Base-by-base conservation (phyloP, 768 basidiomycete genomes). In the Megacollybia marginata region DNA sequence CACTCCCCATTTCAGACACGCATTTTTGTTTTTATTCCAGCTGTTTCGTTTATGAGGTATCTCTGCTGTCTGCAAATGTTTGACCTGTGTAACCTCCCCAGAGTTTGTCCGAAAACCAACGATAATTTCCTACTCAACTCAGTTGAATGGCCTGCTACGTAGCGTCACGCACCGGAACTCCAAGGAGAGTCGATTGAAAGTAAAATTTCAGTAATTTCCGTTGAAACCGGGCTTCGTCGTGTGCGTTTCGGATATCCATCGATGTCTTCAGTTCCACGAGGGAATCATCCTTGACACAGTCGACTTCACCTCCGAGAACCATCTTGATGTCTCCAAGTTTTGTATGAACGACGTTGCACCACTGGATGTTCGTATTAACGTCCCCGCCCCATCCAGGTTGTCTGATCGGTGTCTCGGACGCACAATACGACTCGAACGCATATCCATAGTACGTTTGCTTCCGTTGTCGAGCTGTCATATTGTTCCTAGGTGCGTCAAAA, bases 141-240 rank as follows among this genome's bases (percentile, higher is more conserved):
- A 49, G n/a, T 43, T 9, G 23, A 3, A 23, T 2, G 11, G 33
- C 20, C 23, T 28, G 23, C 23, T 28, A 28, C 23, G 6, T 38
- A 12, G n/a, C n/a, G 15, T 11, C 31, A 63, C 83, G 56, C 62
- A 86, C 86, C 19, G 91, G 92, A 16, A 94, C 90, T 45, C 92
- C 92, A 48, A 94, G 78, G 28, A 94, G 75, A 64, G 91, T 93
- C 1, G 90, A 92, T 59, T 94, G 92, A 52, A 92, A 80, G 71
- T 92, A 93, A 65, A 91, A 91, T 59, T 90, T 92, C 51, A 94
- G 78, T n/a, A 94, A 69, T 62, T 94, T 94, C 63, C 88, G 83
- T 66, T 93, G 89, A 55, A 94, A 94, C 48, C 66, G 77, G n/a
- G 65, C 63, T 61, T 85, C 81, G 50, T 92, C 90, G 43, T 78